Conservation (phyloP, 1,284 basidiomycete species). For the Kalmanozyma brasiliensis region DNA sequence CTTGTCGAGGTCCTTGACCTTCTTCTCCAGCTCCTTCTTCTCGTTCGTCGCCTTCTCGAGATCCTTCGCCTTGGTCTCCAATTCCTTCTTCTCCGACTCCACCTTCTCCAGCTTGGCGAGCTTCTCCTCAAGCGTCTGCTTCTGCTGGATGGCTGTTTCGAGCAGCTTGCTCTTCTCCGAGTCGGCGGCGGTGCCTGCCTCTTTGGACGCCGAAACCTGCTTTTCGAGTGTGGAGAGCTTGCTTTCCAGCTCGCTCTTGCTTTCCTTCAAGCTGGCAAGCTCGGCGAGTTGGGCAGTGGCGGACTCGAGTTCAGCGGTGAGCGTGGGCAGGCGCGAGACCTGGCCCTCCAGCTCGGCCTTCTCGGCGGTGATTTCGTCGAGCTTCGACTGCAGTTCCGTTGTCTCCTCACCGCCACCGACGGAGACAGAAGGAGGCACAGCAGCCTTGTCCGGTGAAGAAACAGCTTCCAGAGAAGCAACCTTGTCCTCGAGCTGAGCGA, state of each 20-base stretch:
- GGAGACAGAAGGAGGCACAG: too few relatives aligned
- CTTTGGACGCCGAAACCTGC: constrained; percentile 1
- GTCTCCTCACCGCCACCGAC: neutral
- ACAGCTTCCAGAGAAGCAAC: constrained; percentile 7
- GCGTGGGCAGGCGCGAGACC: neutral
- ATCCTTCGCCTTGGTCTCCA: constrained; percentile 2
- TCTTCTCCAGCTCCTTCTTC: constrained; percentile 71
- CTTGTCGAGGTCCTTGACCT: constrained; percentile 35
- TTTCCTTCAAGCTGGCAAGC: neutral
- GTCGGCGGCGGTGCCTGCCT: constrained; percentile 70
- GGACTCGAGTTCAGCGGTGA: constrained; percentile 10
- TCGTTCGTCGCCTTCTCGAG: constrained; percentile 92
- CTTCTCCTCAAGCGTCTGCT: constrained; percentile 34
- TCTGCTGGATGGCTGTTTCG: constrained; percentile 7
- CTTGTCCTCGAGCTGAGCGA: constrained; percentile 22
- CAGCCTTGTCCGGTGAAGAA: neutral
- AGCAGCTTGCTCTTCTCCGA: constrained; percentile 93
- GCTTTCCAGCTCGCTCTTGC: constrained; percentile 6
- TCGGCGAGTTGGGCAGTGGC: constrained; percentile 1
- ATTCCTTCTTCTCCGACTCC: neutral
- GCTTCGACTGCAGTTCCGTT: constrained; percentile 14
- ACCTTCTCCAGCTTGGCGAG: neutral
- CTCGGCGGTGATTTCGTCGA: constrained; percentile 2
- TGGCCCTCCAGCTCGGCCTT: constrained; percentile 16
- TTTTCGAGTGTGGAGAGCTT: constrained; percentile 15